These are phyloP conservation scores for Calonectria hawksworthii DNA, from an alignment of 2,329 filamentous ascomycete species.

Conservation along the genomic window DNA sequence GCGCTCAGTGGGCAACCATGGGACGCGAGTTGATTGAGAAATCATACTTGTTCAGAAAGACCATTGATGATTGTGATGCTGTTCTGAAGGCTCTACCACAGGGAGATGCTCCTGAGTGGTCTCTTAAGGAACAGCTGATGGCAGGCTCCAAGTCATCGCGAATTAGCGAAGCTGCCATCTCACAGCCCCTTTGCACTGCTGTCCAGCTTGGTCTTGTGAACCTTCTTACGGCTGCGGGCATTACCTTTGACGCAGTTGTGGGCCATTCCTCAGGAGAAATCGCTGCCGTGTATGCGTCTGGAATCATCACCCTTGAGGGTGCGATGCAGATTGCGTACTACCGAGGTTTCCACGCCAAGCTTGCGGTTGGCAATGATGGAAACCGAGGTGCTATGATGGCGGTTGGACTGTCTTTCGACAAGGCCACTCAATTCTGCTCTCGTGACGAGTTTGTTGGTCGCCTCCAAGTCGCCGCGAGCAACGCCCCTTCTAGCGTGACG, in stretches of 20 bases:
- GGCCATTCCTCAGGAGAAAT: constrained; percentile 6
- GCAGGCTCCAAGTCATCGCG: not conserved
- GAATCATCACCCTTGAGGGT: not conserved
- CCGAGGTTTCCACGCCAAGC: not conserved
- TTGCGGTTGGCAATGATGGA: not conserved
- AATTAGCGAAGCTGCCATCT: not conserved
- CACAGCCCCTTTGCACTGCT: not conserved
- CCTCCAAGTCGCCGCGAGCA: not conserved
- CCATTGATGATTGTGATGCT: not conserved
- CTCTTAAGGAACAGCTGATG: not conserved
- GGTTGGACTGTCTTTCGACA: not conserved
- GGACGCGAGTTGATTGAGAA: not conserved
- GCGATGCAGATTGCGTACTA: not conserved
- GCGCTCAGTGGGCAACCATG: constrained; percentile 6
- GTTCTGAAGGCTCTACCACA: not conserved
- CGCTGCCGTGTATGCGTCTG: not conserved
- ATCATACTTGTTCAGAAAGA: not conserved
- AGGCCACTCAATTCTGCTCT: not conserved
- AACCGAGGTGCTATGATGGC: constrained; percentile 1
- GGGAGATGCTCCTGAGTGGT: constrained; percentile 1
- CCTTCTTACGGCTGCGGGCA: not conserved
- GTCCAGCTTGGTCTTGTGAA: not conserved
- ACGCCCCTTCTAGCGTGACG: not conserved
- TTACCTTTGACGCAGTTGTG: constrained; percentile 1
- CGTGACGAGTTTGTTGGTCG: constrained; percentile 1